These are phyloP conservation scores for Ottelia alismoides DNA, from an alignment of 106 monocot genomes.

Conservation along the genomic window DNA sequence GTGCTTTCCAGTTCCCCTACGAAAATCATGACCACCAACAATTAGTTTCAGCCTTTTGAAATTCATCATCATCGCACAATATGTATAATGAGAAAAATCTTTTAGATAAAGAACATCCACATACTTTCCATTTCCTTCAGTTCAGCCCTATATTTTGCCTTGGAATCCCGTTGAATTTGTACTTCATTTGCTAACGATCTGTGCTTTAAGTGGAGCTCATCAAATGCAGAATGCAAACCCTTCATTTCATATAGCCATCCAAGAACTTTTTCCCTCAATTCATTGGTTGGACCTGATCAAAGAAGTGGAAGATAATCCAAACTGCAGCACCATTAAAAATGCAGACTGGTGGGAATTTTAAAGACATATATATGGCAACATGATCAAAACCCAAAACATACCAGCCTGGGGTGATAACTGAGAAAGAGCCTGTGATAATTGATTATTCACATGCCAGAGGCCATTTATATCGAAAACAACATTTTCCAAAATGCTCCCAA, in stretches of 20 bases:
- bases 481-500: conserved; percentile 31
- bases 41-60: conserved; percentile 3
- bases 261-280: conserved; percentile 25
- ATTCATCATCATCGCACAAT: neutral
- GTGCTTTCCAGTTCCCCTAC: conserved; percentile 62
- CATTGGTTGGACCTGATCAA: conserved; percentile 15
- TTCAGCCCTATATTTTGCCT: conserved; percentile 51
- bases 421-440: conserved; percentile 19
- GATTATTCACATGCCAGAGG: conserved; percentile 39
- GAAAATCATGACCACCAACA: conserved; percentile 9
- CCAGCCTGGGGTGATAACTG: conserved; percentile 33
- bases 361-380: too few relatives aligned
- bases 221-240: conserved; percentile 22
- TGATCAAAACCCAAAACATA: too few relatives aligned
- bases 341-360: too few relatives aligned
- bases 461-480: conserved; percentile 25
- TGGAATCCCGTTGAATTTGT: conserved; percentile 38
- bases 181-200: conserved; percentile 34
- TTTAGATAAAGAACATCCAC: neutral
- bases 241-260: conserved; percentile 25
- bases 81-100: neutral
- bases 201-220: conserved; percentile 65
- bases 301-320: neutral
- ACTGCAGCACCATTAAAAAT: too few relatives aligned
- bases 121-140: conserved; percentile 59